Base-by-base conservation (phyloP, 177 flowering plant genomes). In the Vitis hybrid region DNA sequence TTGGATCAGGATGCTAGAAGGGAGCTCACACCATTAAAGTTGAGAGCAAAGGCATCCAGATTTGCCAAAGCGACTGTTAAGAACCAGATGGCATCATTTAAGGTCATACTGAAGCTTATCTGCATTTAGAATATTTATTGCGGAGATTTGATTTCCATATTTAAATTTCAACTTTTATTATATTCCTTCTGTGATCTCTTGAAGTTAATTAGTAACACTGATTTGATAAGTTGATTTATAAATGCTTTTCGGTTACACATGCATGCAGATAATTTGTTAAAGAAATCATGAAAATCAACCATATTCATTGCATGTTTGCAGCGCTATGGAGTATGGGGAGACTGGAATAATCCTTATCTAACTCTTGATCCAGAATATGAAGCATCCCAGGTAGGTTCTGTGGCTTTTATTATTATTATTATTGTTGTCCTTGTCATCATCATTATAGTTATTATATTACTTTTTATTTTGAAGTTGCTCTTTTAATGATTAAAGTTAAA, bases 301-400 rank as follows among this genome's bases (percentile, higher is more conserved):
- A 5, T 71, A 18, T 71, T 58, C 18, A 31, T 74, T 78, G 33
- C 64, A 58, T 73, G 7, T 73, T 75, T 81, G 82, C 89, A 92
- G 97, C 93, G 97, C 1, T 93, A 73, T 84, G 99, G 98, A 74
- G 87, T 93, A 16, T 93, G 99, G 98, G 99, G 84, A 49, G 94
- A 92, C 76, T 96, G 99, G 98, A 77, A 78, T 65, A 82, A 85
- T 78, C 89, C 97, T 71, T 96, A 96, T 84, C 81, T 93, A 70
- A 93, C 98, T 65, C 92, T 96, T 22, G 82, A 85, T 84, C 97
- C 97, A 62, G 94, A 87, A 67, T 93, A 96, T 82, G 99, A 96
- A 87, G 97, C 98, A 72, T 89, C 98, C 53, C 97, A 94, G 97
- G 97, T 92, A 78, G 29, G 63, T 64, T 56, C 13, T 64, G 50